phyloP scores from a whole-genome alignment of 2,329 filamentous ascomycete species.

The Ceratocystis colombiana region DNA sequence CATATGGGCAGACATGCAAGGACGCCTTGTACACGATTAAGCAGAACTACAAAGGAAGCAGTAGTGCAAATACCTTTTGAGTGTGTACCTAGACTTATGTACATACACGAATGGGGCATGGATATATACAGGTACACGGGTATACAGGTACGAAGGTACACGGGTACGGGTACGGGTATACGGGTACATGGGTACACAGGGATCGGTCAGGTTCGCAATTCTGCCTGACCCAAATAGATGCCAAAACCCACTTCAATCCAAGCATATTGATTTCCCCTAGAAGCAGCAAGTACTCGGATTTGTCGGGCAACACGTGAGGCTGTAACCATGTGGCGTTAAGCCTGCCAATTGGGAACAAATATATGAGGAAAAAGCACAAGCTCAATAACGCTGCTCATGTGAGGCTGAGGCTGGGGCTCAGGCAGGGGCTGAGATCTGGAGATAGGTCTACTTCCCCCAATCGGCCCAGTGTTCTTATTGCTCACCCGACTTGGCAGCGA shows the following conservation, averaged over 20 bases:
- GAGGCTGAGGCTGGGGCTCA: neutral
- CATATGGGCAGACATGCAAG: neutral
- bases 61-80: neutral
- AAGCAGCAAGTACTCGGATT: neutral
- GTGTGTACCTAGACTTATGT: neutral
- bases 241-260: neutral
- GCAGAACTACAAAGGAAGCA: neutral
- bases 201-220: neutral
- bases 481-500: neutral
- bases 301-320: conserved; percentile 3
- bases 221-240: neutral
- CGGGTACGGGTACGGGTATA: neutral
- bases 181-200: neutral
- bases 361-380: neutral
- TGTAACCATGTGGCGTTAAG: neutral
- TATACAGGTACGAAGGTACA: neutral
- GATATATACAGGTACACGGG: neutral
- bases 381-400: neutral
- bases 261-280: neutral
- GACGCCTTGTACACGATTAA: neutral
- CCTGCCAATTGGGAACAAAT: neutral
- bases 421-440: neutral
- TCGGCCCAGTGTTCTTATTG: too few species aligned
- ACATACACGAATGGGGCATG: neutral
- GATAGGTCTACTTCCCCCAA: neutral